Evolutionary conservation across 768 basidiomycete genomes (phyloP).

Genomic region (Lyophyllum shimeji): DNA sequence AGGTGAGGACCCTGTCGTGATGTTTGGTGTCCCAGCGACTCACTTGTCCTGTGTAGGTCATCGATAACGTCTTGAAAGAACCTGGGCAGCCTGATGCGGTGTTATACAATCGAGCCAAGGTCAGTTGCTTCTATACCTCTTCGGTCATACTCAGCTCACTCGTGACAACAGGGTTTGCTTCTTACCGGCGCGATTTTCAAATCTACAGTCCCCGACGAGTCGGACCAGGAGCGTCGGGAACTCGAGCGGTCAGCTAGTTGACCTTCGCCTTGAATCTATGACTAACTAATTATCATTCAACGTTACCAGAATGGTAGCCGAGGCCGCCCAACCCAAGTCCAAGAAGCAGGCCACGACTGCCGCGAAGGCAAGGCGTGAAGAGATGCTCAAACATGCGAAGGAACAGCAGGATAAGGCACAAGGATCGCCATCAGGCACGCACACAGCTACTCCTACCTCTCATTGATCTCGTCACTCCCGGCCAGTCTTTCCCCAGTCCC

Average conservation of each 20-base stretch:
- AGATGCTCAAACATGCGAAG: slow-evolving; percentile 34
- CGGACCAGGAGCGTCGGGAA: slow-evolving; percentile 91
- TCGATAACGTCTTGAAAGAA: slow-evolving; percentile 85
- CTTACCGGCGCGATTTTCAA: slow-evolving; percentile 92
- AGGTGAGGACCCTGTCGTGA: slow-evolving; percentile 33
- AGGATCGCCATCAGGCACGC: slow-evolving; percentile 7
- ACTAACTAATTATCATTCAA: not conserved
- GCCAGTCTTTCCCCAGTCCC: too few relatives aligned
- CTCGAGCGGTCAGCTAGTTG: slow-evolving; percentile 74
- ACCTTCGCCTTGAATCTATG: slow-evolving; percentile 2
- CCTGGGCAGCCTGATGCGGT: slow-evolving; percentile 68
- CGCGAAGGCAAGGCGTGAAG: slow-evolving; percentile 40
- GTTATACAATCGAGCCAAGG: slow-evolving; percentile 84
- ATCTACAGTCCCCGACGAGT: slow-evolving; percentile 78
- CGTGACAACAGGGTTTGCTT: slow-evolving; percentile 65
- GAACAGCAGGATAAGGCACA: slow-evolving; percentile 23
- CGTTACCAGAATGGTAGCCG: slow-evolving; percentile 75
- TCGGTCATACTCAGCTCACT: not conserved
- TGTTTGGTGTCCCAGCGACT: not conserved
- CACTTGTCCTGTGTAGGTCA: slow-evolving; percentile 43
- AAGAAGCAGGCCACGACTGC: slow-evolving; percentile 44
- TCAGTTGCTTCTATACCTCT: slow-evolving; percentile 25
- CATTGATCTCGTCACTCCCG: not conserved
- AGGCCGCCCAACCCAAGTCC: slow-evolving; percentile 73
- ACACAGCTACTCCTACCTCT: slow-evolving; percentile 6